Evolutionary conservation across 805 yeast genomes (phyloP).

Genomic region (Saccharomycopsis microspora): DNA sequence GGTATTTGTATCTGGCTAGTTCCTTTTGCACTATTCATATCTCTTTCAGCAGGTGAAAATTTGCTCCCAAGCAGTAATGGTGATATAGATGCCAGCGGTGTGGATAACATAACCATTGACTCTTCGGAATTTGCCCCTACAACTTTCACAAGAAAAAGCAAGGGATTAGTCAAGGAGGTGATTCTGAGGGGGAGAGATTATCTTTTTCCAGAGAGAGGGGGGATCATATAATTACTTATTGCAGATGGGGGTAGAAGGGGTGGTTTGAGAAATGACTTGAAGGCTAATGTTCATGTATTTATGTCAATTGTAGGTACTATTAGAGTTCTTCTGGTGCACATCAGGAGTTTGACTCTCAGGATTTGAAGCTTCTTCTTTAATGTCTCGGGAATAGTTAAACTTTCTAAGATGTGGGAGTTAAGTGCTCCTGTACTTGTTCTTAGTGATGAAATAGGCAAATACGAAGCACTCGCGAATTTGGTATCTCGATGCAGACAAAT

Average conservation of each 20-base stretch:
- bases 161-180: constrained; percentile 59
- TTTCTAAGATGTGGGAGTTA: too few relatives aligned
- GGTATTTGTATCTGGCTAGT: constrained; percentile 90
- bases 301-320: too few relatives aligned
- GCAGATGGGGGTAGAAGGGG: not conserved
- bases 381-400: too few relatives aligned
- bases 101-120: constrained; percentile 21
- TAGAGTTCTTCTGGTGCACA: too few relatives aligned
- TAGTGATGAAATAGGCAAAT: too few relatives aligned
- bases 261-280: too few relatives aligned
- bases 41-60: constrained; percentile 85
- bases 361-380: too few relatives aligned
- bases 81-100: constrained; percentile 20
- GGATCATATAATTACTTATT: not conserved
- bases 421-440: too few relatives aligned
- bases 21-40: constrained; percentile 86
- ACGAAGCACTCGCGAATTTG: too few relatives aligned
- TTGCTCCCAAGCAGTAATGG: constrained; percentile 48
- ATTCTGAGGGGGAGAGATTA: constrained; percentile 40
- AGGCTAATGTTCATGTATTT: too few relatives aligned
- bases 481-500: too few relatives aligned
- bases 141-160: constrained; percentile 30
- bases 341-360: too few relatives aligned
- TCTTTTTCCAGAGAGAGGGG: not conserved
- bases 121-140: constrained; percentile 23